These are phyloP conservation scores for Xanthoconium purpureum DNA, from an alignment of 768 basidiomycete species.

Conservation along the genomic window DNA sequence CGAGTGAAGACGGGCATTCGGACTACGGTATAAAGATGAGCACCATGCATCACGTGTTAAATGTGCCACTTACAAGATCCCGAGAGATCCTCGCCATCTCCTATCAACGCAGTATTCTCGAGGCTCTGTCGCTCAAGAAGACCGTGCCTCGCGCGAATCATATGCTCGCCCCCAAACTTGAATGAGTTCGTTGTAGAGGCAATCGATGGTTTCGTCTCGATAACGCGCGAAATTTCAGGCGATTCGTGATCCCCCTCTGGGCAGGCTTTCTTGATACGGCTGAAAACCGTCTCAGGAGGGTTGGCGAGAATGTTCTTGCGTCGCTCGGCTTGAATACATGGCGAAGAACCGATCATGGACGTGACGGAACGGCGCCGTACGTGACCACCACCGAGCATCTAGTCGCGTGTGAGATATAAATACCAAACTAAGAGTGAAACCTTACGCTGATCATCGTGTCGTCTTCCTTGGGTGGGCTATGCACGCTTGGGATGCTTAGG, in stretches of 20 bases:
- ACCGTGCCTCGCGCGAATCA: constrained; percentile 63
- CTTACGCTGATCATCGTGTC: constrained; percentile 81
- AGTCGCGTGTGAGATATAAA: neutral
- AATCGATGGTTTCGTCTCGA: constrained; percentile 61
- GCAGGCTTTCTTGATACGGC: constrained; percentile 29
- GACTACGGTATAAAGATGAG: constrained; percentile 31
- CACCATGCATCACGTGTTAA: neutral
- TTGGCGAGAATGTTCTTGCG: constrained; percentile 44
- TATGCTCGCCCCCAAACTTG: constrained; percentile 64
- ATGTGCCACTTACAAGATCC: constrained; percentile 45
- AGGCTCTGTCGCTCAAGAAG: constrained; percentile 63
- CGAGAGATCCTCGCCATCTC: constrained; percentile 59
- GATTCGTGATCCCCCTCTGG: constrained; percentile 29
- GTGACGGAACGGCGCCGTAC: constrained; percentile 67
- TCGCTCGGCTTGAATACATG: constrained; percentile 64
- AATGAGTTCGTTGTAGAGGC: constrained; percentile 55
- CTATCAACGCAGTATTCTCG: constrained; percentile 62
- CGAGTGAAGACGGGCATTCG: constrained; percentile 60
- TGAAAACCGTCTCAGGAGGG: constrained; percentile 33
- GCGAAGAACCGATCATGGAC: constrained; percentile 66
- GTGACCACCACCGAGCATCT: constrained; percentile 82
- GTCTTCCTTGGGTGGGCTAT: constrained; percentile 60
- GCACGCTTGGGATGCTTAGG: constrained; percentile 47
- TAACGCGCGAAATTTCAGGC: constrained; percentile 43
- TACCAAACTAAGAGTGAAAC: neutral